A percentile compares a stretch with the other conserved stretches of the same genome.
Conservation (phyloP, 257 asterid species). For the Galeopsis tetrahit region DNA sequence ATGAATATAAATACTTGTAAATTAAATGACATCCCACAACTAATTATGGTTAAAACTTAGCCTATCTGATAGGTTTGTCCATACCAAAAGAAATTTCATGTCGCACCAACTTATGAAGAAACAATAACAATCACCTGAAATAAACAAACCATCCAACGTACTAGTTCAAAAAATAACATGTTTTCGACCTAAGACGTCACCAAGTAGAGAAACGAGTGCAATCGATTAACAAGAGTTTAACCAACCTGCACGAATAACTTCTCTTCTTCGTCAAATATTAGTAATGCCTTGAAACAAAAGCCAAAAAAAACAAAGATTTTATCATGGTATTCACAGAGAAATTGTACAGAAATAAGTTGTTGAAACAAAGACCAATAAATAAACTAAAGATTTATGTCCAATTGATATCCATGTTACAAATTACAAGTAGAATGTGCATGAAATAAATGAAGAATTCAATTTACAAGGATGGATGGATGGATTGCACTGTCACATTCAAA, state of each 20-base stretch:
- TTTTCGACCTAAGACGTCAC: too few relatives aligned
- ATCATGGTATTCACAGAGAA: constrained; percentile 32
- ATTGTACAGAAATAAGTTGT: constrained; percentile 23
- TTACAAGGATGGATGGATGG: constrained; percentile 52
- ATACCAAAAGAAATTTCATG: neutral
- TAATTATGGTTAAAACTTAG: neutral
- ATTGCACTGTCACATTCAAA: constrained; percentile 33
- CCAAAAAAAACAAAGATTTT: neutral
- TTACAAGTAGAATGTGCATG: constrained; percentile 58
- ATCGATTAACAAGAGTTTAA: too few relatives aligned
- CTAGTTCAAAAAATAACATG: too few relatives aligned
- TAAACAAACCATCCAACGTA: too few relatives aligned
- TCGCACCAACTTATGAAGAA: constrained; percentile 3
- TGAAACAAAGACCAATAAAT: constrained; percentile 49
- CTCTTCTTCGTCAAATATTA: too few relatives aligned
- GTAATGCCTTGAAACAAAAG: too few relatives aligned
- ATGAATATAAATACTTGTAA: too few relatives aligned
- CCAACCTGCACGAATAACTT: too few relatives aligned
- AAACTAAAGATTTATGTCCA: constrained; percentile 54
- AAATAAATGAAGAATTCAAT: constrained; percentile 59
- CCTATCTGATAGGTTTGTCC: neutral
- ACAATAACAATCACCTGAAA: neutral
- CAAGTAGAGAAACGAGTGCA: too few relatives aligned
- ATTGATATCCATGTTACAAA: constrained; percentile 56
- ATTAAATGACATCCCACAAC: neutral